Percentiles rank a stretch among this genome's conserved stretches.
These are phyloP conservation scores for Epichloe gansuensis DNA, from an alignment of 2,329 filamentous ascomycete species.

Conservation along the genomic window DNA sequence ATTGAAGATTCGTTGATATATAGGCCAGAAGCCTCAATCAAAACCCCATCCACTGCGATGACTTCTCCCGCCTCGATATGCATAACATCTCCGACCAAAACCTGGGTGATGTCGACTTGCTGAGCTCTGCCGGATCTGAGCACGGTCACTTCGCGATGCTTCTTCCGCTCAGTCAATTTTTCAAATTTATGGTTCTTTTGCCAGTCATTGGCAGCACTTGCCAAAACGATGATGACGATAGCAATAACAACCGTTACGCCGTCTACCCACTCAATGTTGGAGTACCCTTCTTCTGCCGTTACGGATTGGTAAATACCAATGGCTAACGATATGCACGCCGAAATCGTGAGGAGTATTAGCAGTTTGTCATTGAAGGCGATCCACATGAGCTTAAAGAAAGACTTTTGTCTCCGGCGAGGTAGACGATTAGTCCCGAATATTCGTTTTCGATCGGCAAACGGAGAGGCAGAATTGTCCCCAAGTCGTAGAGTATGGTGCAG, in stretches of 20 bases:
- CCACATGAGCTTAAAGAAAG: constrained; percentile 54
- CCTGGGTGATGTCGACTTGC: constrained; percentile 57
- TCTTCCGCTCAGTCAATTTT: constrained; percentile 68
- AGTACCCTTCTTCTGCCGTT: constrained; percentile 33
- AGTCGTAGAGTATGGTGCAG: constrained; percentile 17
- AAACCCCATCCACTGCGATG: constrained; percentile 56
- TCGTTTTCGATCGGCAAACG: constrained; percentile 47
- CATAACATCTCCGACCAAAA: constrained; percentile 63
- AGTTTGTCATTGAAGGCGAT: constrained; percentile 76
- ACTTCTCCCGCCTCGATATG: constrained; percentile 61
- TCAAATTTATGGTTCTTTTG: constrained; percentile 74
- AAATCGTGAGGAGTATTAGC: constrained; percentile 56
- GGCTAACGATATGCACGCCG: constrained; percentile 60
- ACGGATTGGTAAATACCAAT: constrained; percentile 64
- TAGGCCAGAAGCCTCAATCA: constrained; percentile 39
- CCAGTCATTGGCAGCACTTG: constrained; percentile 70
- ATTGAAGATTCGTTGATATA: constrained; percentile 65
- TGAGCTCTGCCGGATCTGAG: constrained; percentile 59
- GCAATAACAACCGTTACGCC: constrained; percentile 68
- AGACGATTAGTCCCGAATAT: constrained; percentile 52
- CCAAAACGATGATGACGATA: constrained; percentile 61
- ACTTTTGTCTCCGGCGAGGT: constrained; percentile 52
- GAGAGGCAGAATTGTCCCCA: constrained; percentile 14
- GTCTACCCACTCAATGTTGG: constrained; percentile 67
- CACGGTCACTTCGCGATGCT: constrained; percentile 61